Base-by-base conservation (phyloP, 176 grass and related monocot genomes). In the Luzula sylvatica region DNA sequence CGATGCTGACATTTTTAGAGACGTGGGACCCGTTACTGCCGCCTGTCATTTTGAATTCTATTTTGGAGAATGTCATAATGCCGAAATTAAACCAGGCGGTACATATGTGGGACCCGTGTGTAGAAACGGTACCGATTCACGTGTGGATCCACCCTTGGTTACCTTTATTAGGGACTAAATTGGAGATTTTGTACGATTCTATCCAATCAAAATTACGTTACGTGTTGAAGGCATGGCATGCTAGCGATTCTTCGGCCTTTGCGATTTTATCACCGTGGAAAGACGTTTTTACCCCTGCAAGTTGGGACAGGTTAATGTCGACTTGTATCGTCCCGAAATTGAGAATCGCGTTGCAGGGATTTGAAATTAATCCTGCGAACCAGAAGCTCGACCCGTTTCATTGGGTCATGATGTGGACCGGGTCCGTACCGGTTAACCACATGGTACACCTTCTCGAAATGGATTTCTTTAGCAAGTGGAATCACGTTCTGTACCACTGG, bases 331-430 rank as follows among this genome's bases (percentile, higher is more conserved):
- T 83, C 52, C 72, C 71, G 3, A 50, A 76, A 42, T 61, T 87
- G 58, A 54, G 45, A 24, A 11, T 30, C n/a, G 64, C 67, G 16
- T 29, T 94, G 14, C 50, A 13, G 12, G 65, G 52, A 8, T 71
- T 87, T 70, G 63, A 56, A 39, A 46, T 83, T 22, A 66, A 72
- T 30, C 78, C 71, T 63, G n/a, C n/a, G n/a, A n/a, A n/a, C n/a
- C n/a, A n/a, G n/a, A n/a, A n/a, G n/a, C n/a, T n/a, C n/a, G n/a
- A 24, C 44, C 27, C 66, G 23, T 94, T 94, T 38, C 44, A 27
- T 3, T 51, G 44, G 78, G 78, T 83, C 42, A 87, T 83, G 67
- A 73, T 67, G 78, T 94, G 87, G 87, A 71, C 82, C 22, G 44
- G 75, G 23, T 51, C 56, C 1, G 63, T 83, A 38, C 68, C 71